Conservation (phyloP, 2,329 filamentous ascomycete genomes). For the Xylaria sp. region DNA sequence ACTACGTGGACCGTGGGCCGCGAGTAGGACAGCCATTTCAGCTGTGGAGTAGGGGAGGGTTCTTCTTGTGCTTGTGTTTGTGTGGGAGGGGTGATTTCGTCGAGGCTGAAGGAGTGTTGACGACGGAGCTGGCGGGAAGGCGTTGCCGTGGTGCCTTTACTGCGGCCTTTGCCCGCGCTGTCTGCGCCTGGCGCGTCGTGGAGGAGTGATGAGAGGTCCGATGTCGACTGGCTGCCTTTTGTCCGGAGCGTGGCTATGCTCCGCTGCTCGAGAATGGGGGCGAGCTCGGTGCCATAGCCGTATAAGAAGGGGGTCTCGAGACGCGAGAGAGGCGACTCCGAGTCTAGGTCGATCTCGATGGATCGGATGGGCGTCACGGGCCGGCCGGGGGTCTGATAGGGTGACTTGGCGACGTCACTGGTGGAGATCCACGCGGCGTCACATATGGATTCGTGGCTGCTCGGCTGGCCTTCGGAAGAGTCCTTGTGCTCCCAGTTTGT, state of each 20-base stretch:
- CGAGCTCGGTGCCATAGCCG: slow-evolving; percentile 54
- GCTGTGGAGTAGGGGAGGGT: slow-evolving; percentile 16
- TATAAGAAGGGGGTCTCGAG: slow-evolving; percentile 53
- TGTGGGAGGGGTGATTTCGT: slow-evolving; percentile 44
- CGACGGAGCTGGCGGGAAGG: slow-evolving; percentile 43
- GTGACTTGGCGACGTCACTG: slow-evolving; percentile 45
- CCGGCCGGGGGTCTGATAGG: slow-evolving; percentile 40
- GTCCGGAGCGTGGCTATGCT: slow-evolving; percentile 52
- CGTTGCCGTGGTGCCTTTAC: slow-evolving; percentile 22
- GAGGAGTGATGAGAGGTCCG: slow-evolving; percentile 48
- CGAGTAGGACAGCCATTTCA: slow-evolving; percentile 34
- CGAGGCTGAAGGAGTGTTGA: slow-evolving; percentile 51
- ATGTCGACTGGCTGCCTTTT: slow-evolving; percentile 43
- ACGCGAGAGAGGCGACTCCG: slow-evolving; percentile 48
- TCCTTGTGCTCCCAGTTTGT: slow-evolving; percentile 51
- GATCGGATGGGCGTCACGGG: slow-evolving; percentile 36
- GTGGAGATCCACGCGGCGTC: slow-evolving; percentile 53
- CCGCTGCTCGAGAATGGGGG: slow-evolving; percentile 56
- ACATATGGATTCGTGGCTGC: slow-evolving; percentile 53
- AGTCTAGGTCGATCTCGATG: slow-evolving; percentile 42
- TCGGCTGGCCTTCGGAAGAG: slow-evolving; percentile 53
- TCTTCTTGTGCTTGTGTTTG: slow-evolving; percentile 6
- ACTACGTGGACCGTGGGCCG: slow-evolving; percentile 40
- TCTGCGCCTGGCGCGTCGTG: slow-evolving; percentile 40
- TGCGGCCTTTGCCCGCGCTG: neutral